Conservation (phyloP, 2,329 filamentous ascomycete genomes). For the Epichloe sp. region DNA sequence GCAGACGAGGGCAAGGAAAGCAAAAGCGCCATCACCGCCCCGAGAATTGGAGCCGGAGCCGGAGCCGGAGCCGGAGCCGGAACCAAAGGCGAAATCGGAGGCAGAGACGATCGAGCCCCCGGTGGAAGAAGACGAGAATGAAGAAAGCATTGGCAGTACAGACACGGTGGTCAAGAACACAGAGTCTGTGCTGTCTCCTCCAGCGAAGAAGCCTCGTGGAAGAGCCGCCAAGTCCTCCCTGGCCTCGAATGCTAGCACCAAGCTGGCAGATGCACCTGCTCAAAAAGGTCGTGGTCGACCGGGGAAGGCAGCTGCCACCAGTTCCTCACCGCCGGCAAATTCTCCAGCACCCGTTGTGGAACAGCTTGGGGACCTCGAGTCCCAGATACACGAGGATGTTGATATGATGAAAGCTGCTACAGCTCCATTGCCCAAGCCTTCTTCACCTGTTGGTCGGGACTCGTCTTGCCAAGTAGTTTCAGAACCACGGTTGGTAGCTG, state of each 20-base stretch:
- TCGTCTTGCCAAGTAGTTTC: neutral
- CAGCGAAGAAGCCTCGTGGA: slow-evolving; percentile 16
- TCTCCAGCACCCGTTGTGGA: neutral
- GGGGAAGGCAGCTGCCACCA: slow-evolving; percentile 10
- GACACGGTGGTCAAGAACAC: slow-evolving; percentile 28
- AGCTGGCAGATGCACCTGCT: slow-evolving; percentile 9
- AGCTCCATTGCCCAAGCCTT: neutral
- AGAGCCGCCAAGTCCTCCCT: slow-evolving; percentile 13
- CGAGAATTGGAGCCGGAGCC: neutral
- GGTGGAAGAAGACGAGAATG: slow-evolving; percentile 10
- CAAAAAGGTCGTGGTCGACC: slow-evolving; percentile 20
- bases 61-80: neutral
- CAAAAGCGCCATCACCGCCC: slow-evolving; percentile 19
- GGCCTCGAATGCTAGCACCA: slow-evolving; percentile 5
- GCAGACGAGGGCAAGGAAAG: slow-evolving; percentile 33
- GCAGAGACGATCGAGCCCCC: slow-evolving; percentile 7
- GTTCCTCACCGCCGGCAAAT: neutral
- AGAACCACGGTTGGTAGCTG: slow-evolving; percentile 6
- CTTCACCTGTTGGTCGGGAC: neutral
- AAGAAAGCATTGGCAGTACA: slow-evolving; percentile 25
- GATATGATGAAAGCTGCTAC: neutral
- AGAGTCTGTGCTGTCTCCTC: slow-evolving; percentile 8
- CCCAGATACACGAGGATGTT: slow-evolving; percentile 1
- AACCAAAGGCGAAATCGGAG: slow-evolving; percentile 9
- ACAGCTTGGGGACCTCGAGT: slow-evolving; percentile 8